Base-by-base conservation (phyloP, 768 basidiomycete species). In the Auriculariales sp. region DNA sequence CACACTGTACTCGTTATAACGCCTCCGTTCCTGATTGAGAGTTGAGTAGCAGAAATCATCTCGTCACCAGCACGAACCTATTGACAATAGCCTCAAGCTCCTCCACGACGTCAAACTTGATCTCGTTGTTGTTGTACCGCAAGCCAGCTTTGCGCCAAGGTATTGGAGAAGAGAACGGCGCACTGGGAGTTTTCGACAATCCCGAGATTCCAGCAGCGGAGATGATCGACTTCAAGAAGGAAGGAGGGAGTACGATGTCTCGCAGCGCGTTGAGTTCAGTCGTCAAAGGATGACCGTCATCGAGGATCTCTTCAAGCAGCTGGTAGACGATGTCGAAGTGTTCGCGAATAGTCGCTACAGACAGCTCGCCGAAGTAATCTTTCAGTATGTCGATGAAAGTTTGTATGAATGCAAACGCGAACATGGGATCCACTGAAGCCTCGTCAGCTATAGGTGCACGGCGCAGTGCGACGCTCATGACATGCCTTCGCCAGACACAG, bases 321-420 rank as follows among this genome's bases (percentile, higher is more conserved):
- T 94, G 92, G 59, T 97, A 94, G 5, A 95, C 91, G 24, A 89
- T 78, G 59, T 97, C 93, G 63, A 95, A 94, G 62, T 94, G 88
- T 53, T 95, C 91, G 57, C 80, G 86, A 55, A 97, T 66, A 2
- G 78, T 81, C 4, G 77, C 73, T 24, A 85, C 78, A 28, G 83
- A 87, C 22, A 93, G 71, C n/a, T 78, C 75, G 1, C 88, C 91
- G 55, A 95, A 80, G 61, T 97, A 97, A 53, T 94, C 89, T 46
- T 71, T 68, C 39, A 97, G 66, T 42, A 93, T 83, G 47, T 87
- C 81, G 31, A 85, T 64, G 61, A 97, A 93, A 1, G 84, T 79
- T 59, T 87, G 79, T 27, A 95, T 62, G 61, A 94, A 95, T 0
- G 90, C 74, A 60, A 97, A 92, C 7, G 84, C 91, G 51, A 90